phyloP scores from a whole-genome alignment of 2,329 filamentous ascomycete species.

The Botrytis fabae region DNA sequence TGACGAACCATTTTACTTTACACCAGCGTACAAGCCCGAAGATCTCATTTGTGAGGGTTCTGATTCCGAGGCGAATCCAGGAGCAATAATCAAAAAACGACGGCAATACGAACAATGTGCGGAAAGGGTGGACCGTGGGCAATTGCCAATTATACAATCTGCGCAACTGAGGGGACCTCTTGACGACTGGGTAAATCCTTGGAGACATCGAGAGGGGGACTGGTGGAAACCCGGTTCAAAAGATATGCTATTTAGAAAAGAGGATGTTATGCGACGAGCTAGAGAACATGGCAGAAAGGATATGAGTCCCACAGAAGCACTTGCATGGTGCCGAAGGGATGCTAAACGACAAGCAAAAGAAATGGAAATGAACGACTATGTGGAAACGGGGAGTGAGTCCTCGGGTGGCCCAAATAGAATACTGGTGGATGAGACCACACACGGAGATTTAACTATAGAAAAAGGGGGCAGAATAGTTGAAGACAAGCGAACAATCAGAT shows the following conservation, averaged over 20 bases:
- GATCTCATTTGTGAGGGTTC: conserved; percentile 58
- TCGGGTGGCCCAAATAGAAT: not conserved
- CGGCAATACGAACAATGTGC: conserved; percentile 61
- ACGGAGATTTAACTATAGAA: not conserved
- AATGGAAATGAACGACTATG: conserved; percentile 9
- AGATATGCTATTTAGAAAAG: conserved; percentile 33
- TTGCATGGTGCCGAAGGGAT: conserved; percentile 31
- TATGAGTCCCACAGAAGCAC: conserved; percentile 30
- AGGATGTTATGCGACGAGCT: conserved; percentile 31
- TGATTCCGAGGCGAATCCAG: conserved; percentile 56
- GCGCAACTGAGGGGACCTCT: conserved; percentile 64
- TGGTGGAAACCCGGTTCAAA: conserved; percentile 34
- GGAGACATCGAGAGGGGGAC: conserved; percentile 41
- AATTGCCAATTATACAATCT: conserved; percentile 58
- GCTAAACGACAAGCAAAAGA: conserved; percentile 27
- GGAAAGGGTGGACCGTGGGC: conserved; percentile 57
- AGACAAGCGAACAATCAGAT: not conserved
- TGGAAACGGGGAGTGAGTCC: not conserved
- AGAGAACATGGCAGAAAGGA: conserved; percentile 31
- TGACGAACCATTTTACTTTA: conserved; percentile 50
- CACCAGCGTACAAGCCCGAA: conserved; percentile 44
- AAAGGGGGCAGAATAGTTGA: not conserved
- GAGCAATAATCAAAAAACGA: conserved; percentile 50
- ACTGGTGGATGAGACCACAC: conserved; percentile 1
- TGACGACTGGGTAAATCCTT: conserved; percentile 55